phyloP scores from a whole-genome alignment of 1,284 basidiomycete species.

The Spongispora temasekensis region DNA sequence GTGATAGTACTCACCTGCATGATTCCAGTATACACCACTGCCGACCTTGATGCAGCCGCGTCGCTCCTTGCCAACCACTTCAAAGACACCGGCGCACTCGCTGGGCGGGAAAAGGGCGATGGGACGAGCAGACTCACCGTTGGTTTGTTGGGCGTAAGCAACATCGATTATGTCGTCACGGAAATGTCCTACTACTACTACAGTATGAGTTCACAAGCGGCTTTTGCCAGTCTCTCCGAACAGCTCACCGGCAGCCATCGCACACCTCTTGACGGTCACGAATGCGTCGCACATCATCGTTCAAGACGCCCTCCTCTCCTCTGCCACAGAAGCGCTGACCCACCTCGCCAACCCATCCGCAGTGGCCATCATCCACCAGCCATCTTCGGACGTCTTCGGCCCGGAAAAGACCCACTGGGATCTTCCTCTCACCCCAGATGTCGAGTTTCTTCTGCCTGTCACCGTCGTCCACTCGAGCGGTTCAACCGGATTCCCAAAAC shows the following conservation, averaged over 20 bases:
- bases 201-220: slow-evolving; percentile 26
- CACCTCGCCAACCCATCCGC: no score
- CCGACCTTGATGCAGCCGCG: slow-evolving; percentile 26
- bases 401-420: slow-evolving; percentile 39
- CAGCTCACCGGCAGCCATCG: slow-evolving; percentile 57
- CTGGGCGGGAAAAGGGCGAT: slow-evolving; percentile 28
- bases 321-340: slow-evolving; percentile 18
- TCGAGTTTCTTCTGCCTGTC: slow-evolving; percentile 41
- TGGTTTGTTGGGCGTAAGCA: slow-evolving; percentile 29
- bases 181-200: no score
- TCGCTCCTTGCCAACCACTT: slow-evolving; percentile 33
- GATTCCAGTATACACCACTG: slow-evolving; percentile 27
- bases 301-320: slow-evolving; percentile 18
- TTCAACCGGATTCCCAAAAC: slow-evolving; percentile 50
- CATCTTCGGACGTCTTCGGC: no score
- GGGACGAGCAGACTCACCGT: slow-evolving; percentile 26
- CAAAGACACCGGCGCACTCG: slow-evolving; percentile 22
- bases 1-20: not conserved
- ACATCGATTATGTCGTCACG: no score
- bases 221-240: slow-evolving; percentile 55
- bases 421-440: slow-evolving; percentile 43
- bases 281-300: slow-evolving; percentile 44
- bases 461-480: slow-evolving; percentile 66
- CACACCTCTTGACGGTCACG: slow-evolving; percentile 55
- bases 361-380: no score